A percentile compares a stretch with the other conserved stretches of the same genome.
These are phyloP conservation scores for Ambrosia trifida DNA, from an alignment of 129 eudicot species.

Conservation along the genomic window DNA sequence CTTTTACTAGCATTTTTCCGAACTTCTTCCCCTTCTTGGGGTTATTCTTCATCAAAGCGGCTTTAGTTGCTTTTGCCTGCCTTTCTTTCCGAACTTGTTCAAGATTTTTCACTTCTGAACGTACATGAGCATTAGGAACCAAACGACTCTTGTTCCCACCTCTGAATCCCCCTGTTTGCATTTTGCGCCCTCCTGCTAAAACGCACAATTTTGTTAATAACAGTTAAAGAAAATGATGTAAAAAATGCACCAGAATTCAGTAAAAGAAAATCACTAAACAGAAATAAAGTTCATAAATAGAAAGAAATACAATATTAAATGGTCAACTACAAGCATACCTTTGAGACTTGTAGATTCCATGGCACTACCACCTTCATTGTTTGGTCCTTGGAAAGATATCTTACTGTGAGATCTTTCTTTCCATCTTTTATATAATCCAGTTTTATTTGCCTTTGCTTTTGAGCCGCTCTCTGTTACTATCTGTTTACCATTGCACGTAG, in stretches of 20 bases:
- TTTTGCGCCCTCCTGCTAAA: conserved; percentile 43
- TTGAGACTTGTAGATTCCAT: conserved; percentile 44
- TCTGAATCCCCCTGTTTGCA: conserved; percentile 52
- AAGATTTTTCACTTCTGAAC: conserved; percentile 74
- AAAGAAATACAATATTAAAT: background rate
- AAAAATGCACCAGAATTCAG: too few relatives aligned
- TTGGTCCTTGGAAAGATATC: conserved; percentile 57
- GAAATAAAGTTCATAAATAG: background rate
- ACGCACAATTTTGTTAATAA: background rate
- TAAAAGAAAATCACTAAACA: background rate
- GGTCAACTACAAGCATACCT: conserved; percentile 38
- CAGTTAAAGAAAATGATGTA: background rate
- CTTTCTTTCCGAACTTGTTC: conserved; percentile 91
- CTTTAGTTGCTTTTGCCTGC: conserved; percentile 70
- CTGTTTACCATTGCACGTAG: conserved; percentile 33
- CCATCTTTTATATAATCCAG: conserved; percentile 92
- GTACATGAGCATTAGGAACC: conserved; percentile 79
- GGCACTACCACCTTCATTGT: conserved; percentile 46
- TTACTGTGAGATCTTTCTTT: conserved; percentile 73
- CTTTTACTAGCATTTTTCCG: conserved; percentile 51
- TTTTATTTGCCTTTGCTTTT: conserved; percentile 70
- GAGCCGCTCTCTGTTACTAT: conserved; percentile 79
- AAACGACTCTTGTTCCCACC: conserved; percentile 46
- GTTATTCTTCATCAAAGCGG: conserved; percentile 57
- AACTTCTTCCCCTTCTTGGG: conserved; percentile 53